Conservation (phyloP, 2,329 filamentous ascomycete genomes). For the Penicillium sp. region DNA sequence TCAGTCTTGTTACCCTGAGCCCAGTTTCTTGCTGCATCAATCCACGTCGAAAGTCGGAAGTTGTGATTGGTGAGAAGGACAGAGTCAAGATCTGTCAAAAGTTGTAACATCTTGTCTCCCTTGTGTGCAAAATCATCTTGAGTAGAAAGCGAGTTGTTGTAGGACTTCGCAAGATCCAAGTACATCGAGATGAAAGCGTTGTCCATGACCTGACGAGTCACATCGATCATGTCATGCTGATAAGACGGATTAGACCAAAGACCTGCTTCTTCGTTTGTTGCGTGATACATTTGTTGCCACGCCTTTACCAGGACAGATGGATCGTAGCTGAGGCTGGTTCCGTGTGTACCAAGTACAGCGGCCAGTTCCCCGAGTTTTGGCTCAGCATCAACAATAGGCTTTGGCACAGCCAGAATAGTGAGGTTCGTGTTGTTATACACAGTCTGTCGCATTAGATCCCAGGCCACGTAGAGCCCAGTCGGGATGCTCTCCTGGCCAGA, state of each 20-base stretch:
- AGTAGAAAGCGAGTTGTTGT: constrained; percentile 25
- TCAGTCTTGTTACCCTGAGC: constrained; percentile 23
- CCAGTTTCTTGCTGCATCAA: constrained; percentile 39
- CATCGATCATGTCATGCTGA: constrained; percentile 50
- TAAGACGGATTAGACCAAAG: constrained; percentile 48
- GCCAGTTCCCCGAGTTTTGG: constrained; percentile 46
- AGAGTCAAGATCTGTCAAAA: constrained; percentile 42
- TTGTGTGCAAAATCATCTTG: constrained; percentile 23
- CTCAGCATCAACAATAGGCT: constrained; percentile 49
- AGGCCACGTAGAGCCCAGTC: constrained; percentile 43
- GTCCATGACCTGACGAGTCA: constrained; percentile 50
- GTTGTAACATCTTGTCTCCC: constrained; percentile 33
- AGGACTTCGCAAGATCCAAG: constrained; percentile 37
- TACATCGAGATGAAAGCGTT: constrained; percentile 49
- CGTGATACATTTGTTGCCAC: constrained; percentile 43
- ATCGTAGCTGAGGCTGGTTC: constrained; percentile 46
- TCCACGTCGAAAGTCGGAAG: constrained; percentile 47
- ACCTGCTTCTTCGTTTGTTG: constrained; percentile 28
- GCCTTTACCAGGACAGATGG: constrained; percentile 39
- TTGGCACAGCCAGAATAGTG: constrained; percentile 43
- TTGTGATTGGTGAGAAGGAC: constrained; percentile 45
- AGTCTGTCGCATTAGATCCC: constrained; percentile 47
- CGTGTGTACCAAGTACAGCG: constrained; percentile 35
- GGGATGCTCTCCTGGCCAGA: constrained; percentile 27
- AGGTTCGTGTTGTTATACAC: constrained; percentile 53